A percentile compares a stretch with the other conserved stretches of the same genome.
Evolutionary conservation across 2,329 filamentous ascomycete species (phyloP).

Genomic region (Chalara sp.): DNA sequence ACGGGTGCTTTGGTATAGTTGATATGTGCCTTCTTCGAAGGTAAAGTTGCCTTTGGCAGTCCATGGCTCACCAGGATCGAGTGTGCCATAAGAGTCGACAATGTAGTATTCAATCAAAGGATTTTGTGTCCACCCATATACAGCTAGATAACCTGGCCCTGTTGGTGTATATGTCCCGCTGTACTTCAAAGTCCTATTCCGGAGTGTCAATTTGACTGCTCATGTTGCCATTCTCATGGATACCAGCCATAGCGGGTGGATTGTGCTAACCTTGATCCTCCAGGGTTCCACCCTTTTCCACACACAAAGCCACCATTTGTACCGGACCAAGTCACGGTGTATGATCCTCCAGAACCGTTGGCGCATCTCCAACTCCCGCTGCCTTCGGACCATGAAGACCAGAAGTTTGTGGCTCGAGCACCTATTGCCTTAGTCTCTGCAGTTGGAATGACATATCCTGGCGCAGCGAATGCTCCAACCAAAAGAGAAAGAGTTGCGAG

Average conservation of each 20-base stretch:
- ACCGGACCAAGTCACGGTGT: slow-evolving; percentile 40
- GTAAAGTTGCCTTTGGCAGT: slow-evolving; percentile 42
- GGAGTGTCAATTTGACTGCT: no score
- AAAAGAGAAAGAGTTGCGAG: no score
- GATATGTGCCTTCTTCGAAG: slow-evolving; percentile 44
- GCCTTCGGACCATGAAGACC: slow-evolving; percentile 54
- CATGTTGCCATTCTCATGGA: no score
- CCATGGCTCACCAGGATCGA: slow-evolving; percentile 40
- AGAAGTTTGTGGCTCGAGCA: slow-evolving; percentile 34
- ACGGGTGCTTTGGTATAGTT: slow-evolving; percentile 32
- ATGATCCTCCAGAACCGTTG: slow-evolving; percentile 43
- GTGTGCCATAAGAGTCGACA: slow-evolving; percentile 43
- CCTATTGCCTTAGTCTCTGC: no score
- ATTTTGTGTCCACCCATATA: slow-evolving; percentile 47
- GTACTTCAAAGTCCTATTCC: slow-evolving; percentile 32
- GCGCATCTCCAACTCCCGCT: slow-evolving; percentile 42
- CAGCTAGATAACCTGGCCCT: slow-evolving; percentile 43
- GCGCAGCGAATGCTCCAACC: no score
- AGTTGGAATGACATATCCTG: no score
- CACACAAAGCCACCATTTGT: slow-evolving; percentile 39
- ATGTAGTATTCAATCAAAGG: slow-evolving; percentile 38
- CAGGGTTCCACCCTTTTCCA: slow-evolving; percentile 43
- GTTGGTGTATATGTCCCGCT: slow-evolving; percentile 32
- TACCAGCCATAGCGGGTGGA: no score
- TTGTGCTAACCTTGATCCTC: slow-evolving; percentile 13